Evolutionary conservation across 371 early-diverging fungal genomes (phyloP).

Genomic region (Rhizopus stolonifer): DNA sequence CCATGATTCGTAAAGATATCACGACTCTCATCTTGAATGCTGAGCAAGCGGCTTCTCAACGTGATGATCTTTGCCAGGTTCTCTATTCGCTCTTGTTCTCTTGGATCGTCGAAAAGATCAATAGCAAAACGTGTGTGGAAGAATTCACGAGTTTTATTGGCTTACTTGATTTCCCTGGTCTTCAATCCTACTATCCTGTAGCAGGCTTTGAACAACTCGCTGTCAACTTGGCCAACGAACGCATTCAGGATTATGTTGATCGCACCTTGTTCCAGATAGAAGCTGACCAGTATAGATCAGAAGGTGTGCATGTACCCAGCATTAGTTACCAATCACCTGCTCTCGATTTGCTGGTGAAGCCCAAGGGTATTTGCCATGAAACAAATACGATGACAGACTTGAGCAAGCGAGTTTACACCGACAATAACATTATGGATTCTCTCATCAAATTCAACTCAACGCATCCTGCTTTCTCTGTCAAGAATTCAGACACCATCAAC

Average conservation of each 20-base stretch:
- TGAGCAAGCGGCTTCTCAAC: slow-evolving; percentile 69
- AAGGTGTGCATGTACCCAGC: slow-evolving; percentile 54
- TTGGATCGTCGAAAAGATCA: slow-evolving; percentile 90
- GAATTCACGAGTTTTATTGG: slow-evolving; percentile 71
- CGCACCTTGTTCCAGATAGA: slow-evolving; percentile 59
- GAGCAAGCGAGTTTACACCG: slow-evolving; percentile 37
- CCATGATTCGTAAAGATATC: slow-evolving; percentile 75
- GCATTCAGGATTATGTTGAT: slow-evolving; percentile 66
- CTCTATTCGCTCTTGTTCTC: slow-evolving; percentile 83
- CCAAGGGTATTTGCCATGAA: slow-evolving; percentile 57
- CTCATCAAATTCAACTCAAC: slow-evolving; percentile 44
- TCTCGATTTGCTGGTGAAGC: slow-evolving; percentile 46
- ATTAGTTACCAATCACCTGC: slow-evolving; percentile 14
- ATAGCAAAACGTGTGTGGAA: slow-evolving; percentile 69
- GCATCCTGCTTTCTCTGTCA: slow-evolving; percentile 44
- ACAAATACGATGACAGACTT: slow-evolving; percentile 53
- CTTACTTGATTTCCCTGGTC: slow-evolving; percentile 69
- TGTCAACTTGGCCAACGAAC: slow-evolving; percentile 82
- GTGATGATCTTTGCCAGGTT: slow-evolving; percentile 76
- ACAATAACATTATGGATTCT: slow-evolving; percentile 45
- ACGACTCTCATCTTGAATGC: slow-evolving; percentile 86
- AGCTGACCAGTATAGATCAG: slow-evolving; percentile 42
- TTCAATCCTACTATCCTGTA: slow-evolving; percentile 21
- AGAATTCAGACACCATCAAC: slow-evolving; percentile 41
- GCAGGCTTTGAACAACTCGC: slow-evolving; percentile 74